These are phyloP conservation scores for Globisporangium nodosum DNA, from an alignment of 352 stramenopile genomes.

Conservation along the genomic window DNA sequence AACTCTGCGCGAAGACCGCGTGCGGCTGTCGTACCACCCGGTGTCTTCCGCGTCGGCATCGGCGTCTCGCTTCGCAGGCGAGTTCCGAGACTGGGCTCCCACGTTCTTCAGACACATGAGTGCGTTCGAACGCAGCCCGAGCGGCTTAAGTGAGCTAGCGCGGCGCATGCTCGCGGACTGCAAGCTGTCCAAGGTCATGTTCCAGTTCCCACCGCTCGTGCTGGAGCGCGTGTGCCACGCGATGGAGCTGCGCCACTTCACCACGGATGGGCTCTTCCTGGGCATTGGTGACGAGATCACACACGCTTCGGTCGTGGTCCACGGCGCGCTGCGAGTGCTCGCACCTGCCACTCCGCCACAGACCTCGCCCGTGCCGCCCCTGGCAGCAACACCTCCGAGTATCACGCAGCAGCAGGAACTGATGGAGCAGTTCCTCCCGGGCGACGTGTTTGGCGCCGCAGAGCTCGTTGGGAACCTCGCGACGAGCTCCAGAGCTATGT, in stretches of 20 bases:
- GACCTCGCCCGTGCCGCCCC: neutral
- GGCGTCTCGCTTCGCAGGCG: neutral
- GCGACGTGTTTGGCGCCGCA: slow-evolving; percentile 29
- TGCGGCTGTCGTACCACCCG: slow-evolving; percentile 32
- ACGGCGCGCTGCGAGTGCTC: slow-evolving; percentile 18
- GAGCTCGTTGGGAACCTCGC: slow-evolving; percentile 13
- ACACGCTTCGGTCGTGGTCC: slow-evolving; percentile 29
- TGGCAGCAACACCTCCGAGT: neutral
- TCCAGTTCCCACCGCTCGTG: slow-evolving; percentile 52
- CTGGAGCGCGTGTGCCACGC: slow-evolving; percentile 43
- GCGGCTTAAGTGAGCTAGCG: slow-evolving; percentile 6
- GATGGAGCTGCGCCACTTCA: slow-evolving; percentile 32
- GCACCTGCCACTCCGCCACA: neutral
- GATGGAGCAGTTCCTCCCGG: slow-evolving; percentile 21
- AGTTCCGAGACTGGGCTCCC: slow-evolving; percentile 9
- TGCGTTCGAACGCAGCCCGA: slow-evolving; percentile 3
- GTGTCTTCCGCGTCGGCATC: slow-evolving; percentile 4
- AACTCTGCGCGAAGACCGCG: slow-evolving; percentile 31
- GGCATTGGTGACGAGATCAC: slow-evolving; percentile 19
- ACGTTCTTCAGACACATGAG: slow-evolving; percentile 5
- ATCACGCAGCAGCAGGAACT: neutral
- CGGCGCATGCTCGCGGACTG: slow-evolving; percentile 27
- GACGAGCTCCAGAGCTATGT: slow-evolving; percentile 11
- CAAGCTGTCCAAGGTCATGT: slow-evolving; percentile 31
- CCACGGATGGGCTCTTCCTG: slow-evolving; percentile 11